phyloP scores from a whole-genome alignment of 208 protist species.

The Zelonia costaricensis region DNA sequence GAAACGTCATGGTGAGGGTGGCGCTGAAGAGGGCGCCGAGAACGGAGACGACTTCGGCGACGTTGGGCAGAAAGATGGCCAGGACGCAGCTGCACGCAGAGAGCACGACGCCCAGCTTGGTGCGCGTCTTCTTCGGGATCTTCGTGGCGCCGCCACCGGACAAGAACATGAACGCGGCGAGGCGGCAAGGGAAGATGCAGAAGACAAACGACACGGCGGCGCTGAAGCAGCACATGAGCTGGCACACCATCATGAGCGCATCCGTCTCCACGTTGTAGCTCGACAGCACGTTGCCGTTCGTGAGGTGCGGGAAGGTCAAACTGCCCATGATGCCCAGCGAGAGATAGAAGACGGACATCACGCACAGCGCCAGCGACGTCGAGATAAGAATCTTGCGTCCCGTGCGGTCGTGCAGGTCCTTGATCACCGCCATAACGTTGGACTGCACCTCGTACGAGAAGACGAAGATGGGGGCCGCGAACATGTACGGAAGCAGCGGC shows the following conservation, averaged over 20 bases:
- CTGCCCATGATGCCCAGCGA: slow-evolving; percentile 63
- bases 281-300: slow-evolving; percentile 67
- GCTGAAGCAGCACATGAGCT: slow-evolving; percentile 76
- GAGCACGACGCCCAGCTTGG: slow-evolving; percentile 43
- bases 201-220: slow-evolving; percentile 73
- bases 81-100: slow-evolving; percentile 36
- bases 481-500: slow-evolving; percentile 58
- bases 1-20: slow-evolving; percentile 80
- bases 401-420: slow-evolving; percentile 73
- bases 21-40: slow-evolving; percentile 74
- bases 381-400: slow-evolving; percentile 61
- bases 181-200: slow-evolving; percentile 74
- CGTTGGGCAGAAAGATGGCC: slow-evolving; percentile 70
- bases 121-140: slow-evolving; percentile 59
- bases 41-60: slow-evolving; percentile 62
- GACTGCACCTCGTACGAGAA: slow-evolving; percentile 86
- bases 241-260: slow-evolving; percentile 62
- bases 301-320: slow-evolving; percentile 57
- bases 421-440: slow-evolving; percentile 84
- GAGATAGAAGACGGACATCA: slow-evolving; percentile 61
- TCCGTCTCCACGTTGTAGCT: slow-evolving; percentile 59
- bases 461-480: slow-evolving; percentile 70
- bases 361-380: slow-evolving; percentile 58
- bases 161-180: slow-evolving; percentile 69
- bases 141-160: slow-evolving; percentile 53